These are phyloP conservation scores for Exophiala xenobiotica DNA, from an alignment of 2,329 filamentous ascomycete species.

Conservation along the genomic window DNA sequence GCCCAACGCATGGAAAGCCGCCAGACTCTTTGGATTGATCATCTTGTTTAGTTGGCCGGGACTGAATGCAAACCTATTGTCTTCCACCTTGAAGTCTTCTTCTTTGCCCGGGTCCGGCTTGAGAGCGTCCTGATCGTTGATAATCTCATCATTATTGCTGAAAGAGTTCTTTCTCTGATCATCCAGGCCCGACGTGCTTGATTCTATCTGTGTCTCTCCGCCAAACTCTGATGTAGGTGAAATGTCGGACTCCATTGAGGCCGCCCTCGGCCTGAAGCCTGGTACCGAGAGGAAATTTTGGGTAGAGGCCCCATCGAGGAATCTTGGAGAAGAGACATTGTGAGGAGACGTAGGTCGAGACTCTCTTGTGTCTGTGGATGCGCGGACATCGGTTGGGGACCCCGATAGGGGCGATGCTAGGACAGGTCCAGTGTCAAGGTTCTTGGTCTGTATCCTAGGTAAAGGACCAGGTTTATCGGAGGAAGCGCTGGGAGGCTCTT, in stretches of 20 bases:
- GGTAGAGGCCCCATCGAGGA: conserved; percentile 50
- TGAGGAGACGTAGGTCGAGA: conserved; percentile 66
- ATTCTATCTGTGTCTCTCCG: conserved; percentile 54
- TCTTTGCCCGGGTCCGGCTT: conserved; percentile 70
- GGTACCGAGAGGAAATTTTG: conserved; percentile 64
- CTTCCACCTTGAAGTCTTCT: conserved; percentile 63
- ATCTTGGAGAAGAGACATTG: conserved; percentile 63
- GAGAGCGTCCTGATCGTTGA: conserved; percentile 63
- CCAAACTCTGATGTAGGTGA: conserved; percentile 54
- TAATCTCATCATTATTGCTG: conserved; percentile 47
- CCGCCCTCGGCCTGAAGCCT: conserved; percentile 61
- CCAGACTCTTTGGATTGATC: conserved; percentile 74
- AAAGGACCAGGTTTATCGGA: conserved; percentile 38
- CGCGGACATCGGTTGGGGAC: conserved; percentile 52
- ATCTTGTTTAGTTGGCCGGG: conserved; percentile 74
- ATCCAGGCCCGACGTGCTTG: conserved; percentile 43
- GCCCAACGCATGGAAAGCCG: conserved; percentile 72
- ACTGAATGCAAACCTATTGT: conserved; percentile 71
- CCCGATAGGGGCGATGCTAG: conserved; percentile 35
- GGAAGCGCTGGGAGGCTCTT: conserved; percentile 13
- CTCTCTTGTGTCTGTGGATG: conserved; percentile 56
- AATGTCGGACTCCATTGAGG: conserved; percentile 58
- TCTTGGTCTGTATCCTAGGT: conserved; percentile 40
- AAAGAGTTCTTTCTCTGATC: conserved; percentile 38
- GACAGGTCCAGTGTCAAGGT: conserved; percentile 36